A percentile compares a stretch with the other conserved stretches of the same genome.
Evolutionary conservation across 305 asterid genomes (phyloP).

Genomic region (Fraxinus sp.): DNA sequence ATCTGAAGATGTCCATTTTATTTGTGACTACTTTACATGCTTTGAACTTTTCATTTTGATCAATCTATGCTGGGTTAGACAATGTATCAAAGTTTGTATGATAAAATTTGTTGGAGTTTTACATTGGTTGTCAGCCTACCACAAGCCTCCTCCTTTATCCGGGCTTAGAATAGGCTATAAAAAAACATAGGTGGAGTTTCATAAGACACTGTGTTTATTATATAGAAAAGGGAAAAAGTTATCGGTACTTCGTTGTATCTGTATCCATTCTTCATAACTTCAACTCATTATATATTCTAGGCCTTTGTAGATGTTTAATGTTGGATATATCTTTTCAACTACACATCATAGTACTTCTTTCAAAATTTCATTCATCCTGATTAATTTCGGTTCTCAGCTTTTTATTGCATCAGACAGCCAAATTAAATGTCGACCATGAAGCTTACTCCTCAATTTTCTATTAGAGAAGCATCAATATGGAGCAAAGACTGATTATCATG

Average conservation of each 20-base stretch:
- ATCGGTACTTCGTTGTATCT: neutral
- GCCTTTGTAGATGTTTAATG: neutral
- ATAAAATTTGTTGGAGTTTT: neutral
- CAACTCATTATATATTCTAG: neutral
- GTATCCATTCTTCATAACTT: neutral
- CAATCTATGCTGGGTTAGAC: neutral
- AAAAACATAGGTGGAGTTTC: neutral
- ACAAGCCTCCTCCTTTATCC: neutral
- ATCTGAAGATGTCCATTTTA: neutral
- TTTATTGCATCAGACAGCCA: conserved; percentile 9
- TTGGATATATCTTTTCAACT: neutral
- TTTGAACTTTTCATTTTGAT: neutral
- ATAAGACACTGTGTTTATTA: neutral
- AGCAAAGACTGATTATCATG: conserved; percentile 11
- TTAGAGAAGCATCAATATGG: conserved; percentile 5
- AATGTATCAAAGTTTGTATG: neutral
- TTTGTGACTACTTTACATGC: neutral
- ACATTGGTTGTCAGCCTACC: neutral
- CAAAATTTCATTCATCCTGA: neutral
- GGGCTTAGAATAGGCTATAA: neutral
- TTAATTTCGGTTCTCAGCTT: neutral
- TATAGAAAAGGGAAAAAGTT: neutral
- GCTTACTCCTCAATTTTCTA: conserved; percentile 6
- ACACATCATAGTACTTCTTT: neutral
- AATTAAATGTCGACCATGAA: neutral